Conservation (phyloP, 805 yeast species). For the Saturnispora dispora region DNA sequence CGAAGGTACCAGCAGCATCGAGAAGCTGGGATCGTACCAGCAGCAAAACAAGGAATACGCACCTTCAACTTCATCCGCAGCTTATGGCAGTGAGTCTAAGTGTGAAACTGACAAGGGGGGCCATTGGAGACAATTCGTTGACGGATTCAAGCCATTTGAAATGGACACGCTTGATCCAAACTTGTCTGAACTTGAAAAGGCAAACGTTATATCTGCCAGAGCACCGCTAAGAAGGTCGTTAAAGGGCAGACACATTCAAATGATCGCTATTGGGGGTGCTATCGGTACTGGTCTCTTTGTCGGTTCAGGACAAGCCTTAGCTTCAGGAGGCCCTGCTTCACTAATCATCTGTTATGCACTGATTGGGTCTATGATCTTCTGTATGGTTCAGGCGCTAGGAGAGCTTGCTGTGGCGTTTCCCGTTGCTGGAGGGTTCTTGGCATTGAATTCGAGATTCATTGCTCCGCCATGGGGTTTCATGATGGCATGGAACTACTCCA, state of each 20-base stretch:
- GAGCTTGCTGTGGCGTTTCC: constrained; percentile 51
- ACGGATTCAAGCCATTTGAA: constrained; percentile 21
- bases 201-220: constrained; percentile 33
- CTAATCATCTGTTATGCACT: constrained; percentile 49
- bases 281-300: constrained; percentile 75
- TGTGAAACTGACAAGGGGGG: not conserved
- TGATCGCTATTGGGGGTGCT: constrained; percentile 74
- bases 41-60: not conserved
- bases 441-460: constrained; percentile 46
- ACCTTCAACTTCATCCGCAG: not conserved
- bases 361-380: constrained; percentile 47
- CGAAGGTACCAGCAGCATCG: not conserved
- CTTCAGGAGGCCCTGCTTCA: constrained; percentile 60
- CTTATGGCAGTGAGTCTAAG: no score
- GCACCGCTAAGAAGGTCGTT: constrained; percentile 39
- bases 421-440: constrained; percentile 47
- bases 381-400: constrained; percentile 52
- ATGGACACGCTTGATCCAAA: constrained; percentile 31
- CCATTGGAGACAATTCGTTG: constrained; percentile 13
- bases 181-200: constrained; percentile 32
- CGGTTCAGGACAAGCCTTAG: constrained; percentile 52
- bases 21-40: not conserved
- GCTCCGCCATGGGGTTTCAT: constrained; percentile 51
- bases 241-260: constrained; percentile 55
- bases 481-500: constrained; percentile 45